Conservation (phyloP, 768 basidiomycete species). For the Panus rudis region DNA sequence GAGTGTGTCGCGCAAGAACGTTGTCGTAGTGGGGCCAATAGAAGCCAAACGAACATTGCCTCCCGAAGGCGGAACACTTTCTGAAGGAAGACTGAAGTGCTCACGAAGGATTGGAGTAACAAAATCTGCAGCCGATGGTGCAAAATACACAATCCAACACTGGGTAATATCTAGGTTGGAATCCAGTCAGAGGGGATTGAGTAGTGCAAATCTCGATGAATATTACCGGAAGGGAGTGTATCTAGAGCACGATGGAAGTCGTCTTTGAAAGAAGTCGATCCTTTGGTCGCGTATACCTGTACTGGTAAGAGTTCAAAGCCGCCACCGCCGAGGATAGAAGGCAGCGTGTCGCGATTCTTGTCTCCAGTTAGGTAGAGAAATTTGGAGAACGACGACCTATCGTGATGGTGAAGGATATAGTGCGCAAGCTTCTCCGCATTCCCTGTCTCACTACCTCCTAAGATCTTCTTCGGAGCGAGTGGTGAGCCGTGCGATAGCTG, state of each 20-base stretch:
- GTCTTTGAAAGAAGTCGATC: slow-evolving; percentile 42
- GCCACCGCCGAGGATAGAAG: slow-evolving; percentile 38
- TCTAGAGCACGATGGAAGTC: slow-evolving; percentile 27
- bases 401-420: slow-evolving; percentile 46
- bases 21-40: slow-evolving; percentile 63
- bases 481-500: slow-evolving; percentile 18
- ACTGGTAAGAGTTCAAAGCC: slow-evolving; percentile 41
- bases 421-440: slow-evolving; percentile 60
- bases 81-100: slow-evolving; percentile 35
- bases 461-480: slow-evolving; percentile 28
- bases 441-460: slow-evolving; percentile 48
- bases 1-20: slow-evolving; percentile 41
- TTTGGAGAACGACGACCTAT: slow-evolving; percentile 17
- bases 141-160: slow-evolving; percentile 75
- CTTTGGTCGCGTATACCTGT: slow-evolving; percentile 67
- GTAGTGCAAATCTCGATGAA: background rate
- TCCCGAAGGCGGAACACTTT: slow-evolving; percentile 20
- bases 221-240: background rate
- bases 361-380: slow-evolving; percentile 81
- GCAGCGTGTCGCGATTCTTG: slow-evolving; percentile 72
- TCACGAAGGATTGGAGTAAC: slow-evolving; percentile 43
- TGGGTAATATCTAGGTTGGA: too few relatives aligned
- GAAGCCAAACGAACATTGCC: slow-evolving; percentile 35
- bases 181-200: background rate
- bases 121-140: slow-evolving; percentile 62